A percentile compares a stretch with the other conserved stretches of the same genome.
Evolutionary conservation across 2,329 filamentous ascomycete genomes (phyloP).

Genomic region (Neodidymelliopsis sp.): DNA sequence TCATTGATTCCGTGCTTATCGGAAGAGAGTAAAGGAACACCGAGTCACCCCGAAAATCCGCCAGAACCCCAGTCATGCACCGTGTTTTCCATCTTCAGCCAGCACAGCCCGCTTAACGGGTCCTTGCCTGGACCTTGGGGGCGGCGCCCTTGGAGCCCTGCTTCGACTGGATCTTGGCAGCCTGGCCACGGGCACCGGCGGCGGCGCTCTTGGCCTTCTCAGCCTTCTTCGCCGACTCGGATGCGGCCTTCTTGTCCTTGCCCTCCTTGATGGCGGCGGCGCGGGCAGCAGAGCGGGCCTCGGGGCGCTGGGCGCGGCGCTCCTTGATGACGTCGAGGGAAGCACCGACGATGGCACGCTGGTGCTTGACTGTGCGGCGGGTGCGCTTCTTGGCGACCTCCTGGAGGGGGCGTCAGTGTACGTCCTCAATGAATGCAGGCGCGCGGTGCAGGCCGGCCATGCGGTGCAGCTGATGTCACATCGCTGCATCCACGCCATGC

Average conservation of each 20-base stretch:
- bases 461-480: slow-evolving; percentile 31
- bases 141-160: slow-evolving; percentile 92
- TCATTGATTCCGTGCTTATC: slow-evolving; percentile 37
- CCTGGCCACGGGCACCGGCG: slow-evolving; percentile 76
- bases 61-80: slow-evolving; percentile 38
- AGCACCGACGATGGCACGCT: slow-evolving; percentile 98
- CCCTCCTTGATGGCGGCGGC: slow-evolving; percentile 90
- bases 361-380: slow-evolving; percentile 96
- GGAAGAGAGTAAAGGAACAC: slow-evolving; percentile 40
- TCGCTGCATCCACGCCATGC: slow-evolving; percentile 16
- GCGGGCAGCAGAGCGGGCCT: slow-evolving; percentile 92
- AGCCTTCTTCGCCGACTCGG: slow-evolving; percentile 93
- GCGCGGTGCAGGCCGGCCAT: slow-evolving; percentile 18
- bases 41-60: slow-evolving; percentile 40
- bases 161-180: slow-evolving; percentile 87
- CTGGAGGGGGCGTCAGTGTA: slow-evolving; percentile 61
- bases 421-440: slow-evolving; percentile 16
- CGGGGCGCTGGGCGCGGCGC: slow-evolving; percentile 91
- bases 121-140: slow-evolving; percentile 83
- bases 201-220: slow-evolving; percentile 97
- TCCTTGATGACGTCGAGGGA: slow-evolving; percentile 99
- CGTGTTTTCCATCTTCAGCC: slow-evolving; percentile 20
- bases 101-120: slow-evolving; percentile 69
- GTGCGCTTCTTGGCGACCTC: slow-evolving; percentile 99
- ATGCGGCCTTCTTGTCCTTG: slow-evolving; percentile 97